Evolutionary conservation across 1,139 yeast species (phyloP), one percentile per base, ranked within the genome.

Genomic region (Geotrichum bryndzae): DNA sequence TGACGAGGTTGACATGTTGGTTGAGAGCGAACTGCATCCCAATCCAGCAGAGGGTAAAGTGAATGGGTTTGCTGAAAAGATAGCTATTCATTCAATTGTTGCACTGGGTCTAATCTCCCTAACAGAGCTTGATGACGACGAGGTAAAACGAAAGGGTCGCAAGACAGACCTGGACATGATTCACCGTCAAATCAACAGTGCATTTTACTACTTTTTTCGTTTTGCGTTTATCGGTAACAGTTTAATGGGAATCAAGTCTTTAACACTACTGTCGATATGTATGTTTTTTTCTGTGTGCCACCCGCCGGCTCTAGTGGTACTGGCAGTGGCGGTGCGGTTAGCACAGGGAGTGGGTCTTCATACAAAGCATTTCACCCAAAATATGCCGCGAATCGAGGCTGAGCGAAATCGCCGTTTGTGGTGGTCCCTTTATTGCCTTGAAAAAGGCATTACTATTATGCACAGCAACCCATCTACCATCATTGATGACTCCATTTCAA

Each of bases 271-370:
- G 10, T 5, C 51, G n/a, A 52, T 48, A 15, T 41, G 56, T 35
- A 53, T 53, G n/a, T 51, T 68, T 31, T 54, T 67, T 51, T 70
- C 79, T 0, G 22, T 23, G 8, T 22, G 23, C 15, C 33, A 48
- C 22, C 11, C 58, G 11, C 58, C 53, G 8, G 22, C 57, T 6
- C 53, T 53, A 27, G 22, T 55, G 31, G 55, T 59, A 2, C 25
- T 53, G 29, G 74, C 86, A 0, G 79, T 82, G 8, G 86, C 86
- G 0, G 79, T 84, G 1, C 75, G 90, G 62, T 80, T 78, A 66
- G 88, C 90, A 0, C 85, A 82, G 66, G 87, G 84, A 58, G 72
- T 87, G 62, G 95, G 95, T 0, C 74, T 88, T 31, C 88, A 88
- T 68, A 74, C 90, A 41, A 74, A 73, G 15, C 90, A 86, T 65